Evolutionary conservation across 2,329 filamentous ascomycete genomes (phyloP).

Genomic region (Hymenoscyphus scutula): DNA sequence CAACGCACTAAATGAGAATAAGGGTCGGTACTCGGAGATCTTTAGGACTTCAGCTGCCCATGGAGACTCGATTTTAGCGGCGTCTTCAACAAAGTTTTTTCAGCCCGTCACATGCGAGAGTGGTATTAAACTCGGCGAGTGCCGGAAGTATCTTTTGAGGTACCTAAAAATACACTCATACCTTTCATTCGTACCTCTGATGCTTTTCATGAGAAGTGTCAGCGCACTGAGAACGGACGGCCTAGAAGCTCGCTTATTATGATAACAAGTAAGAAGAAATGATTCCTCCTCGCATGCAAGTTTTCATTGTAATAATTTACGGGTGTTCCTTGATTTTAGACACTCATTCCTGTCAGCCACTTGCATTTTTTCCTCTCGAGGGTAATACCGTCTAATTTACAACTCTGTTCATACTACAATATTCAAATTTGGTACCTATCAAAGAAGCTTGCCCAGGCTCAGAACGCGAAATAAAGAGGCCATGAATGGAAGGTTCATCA

Average conservation of each 20-base stretch:
- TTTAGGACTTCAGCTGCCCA: not conserved
- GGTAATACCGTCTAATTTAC: too few relatives aligned
- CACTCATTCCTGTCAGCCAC: not conserved
- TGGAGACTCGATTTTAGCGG: not conserved
- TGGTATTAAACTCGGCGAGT: not conserved
- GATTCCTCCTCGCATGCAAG: not conserved
- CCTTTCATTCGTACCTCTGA: too few relatives aligned
- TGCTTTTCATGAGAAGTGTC: too few relatives aligned
- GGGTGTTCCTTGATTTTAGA: too few relatives aligned
- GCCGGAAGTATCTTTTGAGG: not conserved
- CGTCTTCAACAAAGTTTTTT: not conserved
- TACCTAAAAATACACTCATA: too few relatives aligned
- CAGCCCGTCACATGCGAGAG: not conserved
- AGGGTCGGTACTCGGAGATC: not conserved
- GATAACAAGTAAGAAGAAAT: too few relatives aligned
- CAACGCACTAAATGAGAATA: not conserved
- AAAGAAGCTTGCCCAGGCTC: not conserved
- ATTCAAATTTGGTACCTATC: not conserved
- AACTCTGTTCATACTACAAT: not conserved
- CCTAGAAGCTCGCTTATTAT: not conserved
- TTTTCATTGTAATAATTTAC: not conserved
- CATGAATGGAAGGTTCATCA: not conserved
- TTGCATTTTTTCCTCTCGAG: too few relatives aligned
- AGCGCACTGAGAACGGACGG: not conserved
- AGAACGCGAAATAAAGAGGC: not conserved